A percentile compares a stretch with the other conserved stretches of the same genome.
Evolutionary conservation across 306 rosid genomes (phyloP).

Genomic region (Acacia crassicarpa): DNA sequence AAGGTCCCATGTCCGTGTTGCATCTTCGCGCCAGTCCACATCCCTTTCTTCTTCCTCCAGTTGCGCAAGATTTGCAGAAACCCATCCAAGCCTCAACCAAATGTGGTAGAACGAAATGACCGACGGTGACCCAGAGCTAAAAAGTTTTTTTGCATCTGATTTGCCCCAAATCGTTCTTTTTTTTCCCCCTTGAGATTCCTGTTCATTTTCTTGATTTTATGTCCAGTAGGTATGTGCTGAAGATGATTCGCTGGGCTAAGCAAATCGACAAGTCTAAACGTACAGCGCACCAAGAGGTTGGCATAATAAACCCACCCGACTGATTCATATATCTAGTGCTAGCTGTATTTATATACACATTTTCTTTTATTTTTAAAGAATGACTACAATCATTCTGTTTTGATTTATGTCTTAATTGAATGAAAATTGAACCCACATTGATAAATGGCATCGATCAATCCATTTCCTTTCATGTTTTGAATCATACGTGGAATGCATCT

Average conservation of each 20-base stretch:
- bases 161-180: no score
- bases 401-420: not conserved
- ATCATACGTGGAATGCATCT: not conserved
- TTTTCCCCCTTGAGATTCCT: not conserved
- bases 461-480: not conserved
- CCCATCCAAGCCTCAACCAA: no score
- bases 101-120: no score
- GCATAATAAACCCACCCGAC: constrained; percentile 31
- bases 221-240: constrained; percentile 78
- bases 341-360: not conserved
- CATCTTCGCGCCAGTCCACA: no score
- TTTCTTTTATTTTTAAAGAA: not conserved
- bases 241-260: constrained; percentile 91
- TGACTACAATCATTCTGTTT: not conserved
- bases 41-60: no score
- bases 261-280: constrained; percentile 90
- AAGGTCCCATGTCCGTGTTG: no score
- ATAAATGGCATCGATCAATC: not conserved
- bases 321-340: constrained; percentile 28
- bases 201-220: constrained; percentile 31
- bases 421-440: constrained; percentile 7
- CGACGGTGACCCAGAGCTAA: no score
- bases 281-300: constrained; percentile 94
- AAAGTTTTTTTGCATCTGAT: no score
- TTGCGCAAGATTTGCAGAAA: no score